Percentiles rank a stretch among this genome's conserved stretches.
phyloP scores from a whole-genome alignment of 768 basidiomycete species.

The Hysterangium stoloniferum region DNA sequence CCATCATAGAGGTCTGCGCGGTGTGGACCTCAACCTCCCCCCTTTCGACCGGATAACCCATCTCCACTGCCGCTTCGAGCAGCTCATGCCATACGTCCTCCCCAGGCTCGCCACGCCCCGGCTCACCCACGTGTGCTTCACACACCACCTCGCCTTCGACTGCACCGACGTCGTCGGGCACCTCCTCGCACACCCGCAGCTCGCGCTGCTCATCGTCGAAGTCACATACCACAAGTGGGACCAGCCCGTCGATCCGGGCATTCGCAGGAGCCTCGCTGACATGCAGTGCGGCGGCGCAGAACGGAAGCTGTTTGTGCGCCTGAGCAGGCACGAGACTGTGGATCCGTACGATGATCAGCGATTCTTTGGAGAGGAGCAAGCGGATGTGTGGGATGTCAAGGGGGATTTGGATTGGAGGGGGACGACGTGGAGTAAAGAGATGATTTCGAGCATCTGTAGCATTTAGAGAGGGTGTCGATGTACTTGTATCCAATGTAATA shows the following conservation, averaged over 20 bases:
- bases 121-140: constrained; percentile 10
- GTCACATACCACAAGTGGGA: constrained; percentile 4
- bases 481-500: too few relatives aligned
- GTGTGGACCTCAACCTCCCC: neutral
- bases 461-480: too few relatives aligned
- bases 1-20: constrained; percentile 1
- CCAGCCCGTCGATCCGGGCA: neutral
- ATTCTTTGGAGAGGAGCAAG: neutral
- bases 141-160: constrained; percentile 6
- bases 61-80: constrained; percentile 8
- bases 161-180: neutral
- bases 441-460: too few relatives aligned
- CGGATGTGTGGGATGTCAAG: neutral
- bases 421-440: neutral
- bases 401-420: neutral
- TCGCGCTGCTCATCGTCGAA: constrained; percentile 7
- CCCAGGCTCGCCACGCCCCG: neutral
- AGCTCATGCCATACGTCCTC: constrained; percentile 4
- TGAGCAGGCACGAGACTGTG: constrained; percentile 8
- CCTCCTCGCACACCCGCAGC: neutral
- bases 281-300: neutral
- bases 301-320: neutral
- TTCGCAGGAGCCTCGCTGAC: neutral
- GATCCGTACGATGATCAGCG: neutral
- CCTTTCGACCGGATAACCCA: constrained; percentile 1